Evolutionary conservation across 192 early-diverging fungal species (phyloP), one percentile per base, ranked within the genome.

Genomic region (Coemansia reversa): DNA sequence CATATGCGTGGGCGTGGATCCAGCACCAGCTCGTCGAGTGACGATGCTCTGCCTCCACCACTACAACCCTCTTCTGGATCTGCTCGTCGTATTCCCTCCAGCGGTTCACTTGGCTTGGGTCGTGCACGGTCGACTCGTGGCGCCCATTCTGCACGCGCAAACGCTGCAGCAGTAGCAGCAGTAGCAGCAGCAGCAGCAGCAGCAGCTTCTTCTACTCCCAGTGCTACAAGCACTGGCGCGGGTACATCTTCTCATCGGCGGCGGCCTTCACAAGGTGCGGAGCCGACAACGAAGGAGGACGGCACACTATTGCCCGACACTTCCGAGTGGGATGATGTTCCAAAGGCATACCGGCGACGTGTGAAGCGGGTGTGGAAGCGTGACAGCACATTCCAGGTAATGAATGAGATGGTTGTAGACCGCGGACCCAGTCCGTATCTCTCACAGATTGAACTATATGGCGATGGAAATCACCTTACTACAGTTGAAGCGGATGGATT

Each of bases 401-500:
- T 99, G 60, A 99, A 99, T 60, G 97, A 98, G 60, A 70, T 98
- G 18, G 93, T 95, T 1, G 87, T 98, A 22, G 96, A 98, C 75
- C 89, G 96, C 47, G 93, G 97, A 5, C 95, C 95, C 9, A 90
- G 88, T 55, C 87, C 97, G 3, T 96, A 93, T 61, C 90, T 99
- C 86, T 85, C 86, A 33, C 81, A 92, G 62, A 81, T 98, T 51
- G 91, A 93, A 70, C 80, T 93, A 18, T 93, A 90, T 84, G 95
- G 89, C 14, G 92, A 96, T 63, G 89, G 91, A 28, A 74, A 86
- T 55, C 93, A 96, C 65, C 74, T 99, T 29, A 97, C 97, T 3
- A 96, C 95, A 0, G 93, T 98, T 3, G 93, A 97, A 63, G 97
- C 97, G 0, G 97, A 99, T 71, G 97, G 97, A 2, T 81, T 99